Conservation (phyloP, 768 basidiomycete species). For the Rhizopogon rudus region DNA sequence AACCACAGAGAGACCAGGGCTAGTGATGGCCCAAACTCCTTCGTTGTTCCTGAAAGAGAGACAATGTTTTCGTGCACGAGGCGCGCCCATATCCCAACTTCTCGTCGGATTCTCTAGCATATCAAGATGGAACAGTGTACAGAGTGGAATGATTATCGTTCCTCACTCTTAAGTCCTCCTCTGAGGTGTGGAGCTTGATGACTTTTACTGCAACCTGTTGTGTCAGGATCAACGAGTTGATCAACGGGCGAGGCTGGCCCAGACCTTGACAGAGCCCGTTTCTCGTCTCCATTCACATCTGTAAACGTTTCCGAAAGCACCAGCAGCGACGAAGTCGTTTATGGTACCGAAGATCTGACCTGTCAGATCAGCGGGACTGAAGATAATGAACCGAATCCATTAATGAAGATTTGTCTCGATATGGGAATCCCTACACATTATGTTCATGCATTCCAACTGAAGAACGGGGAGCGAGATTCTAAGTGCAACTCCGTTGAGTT, state of each 20-base stretch:
- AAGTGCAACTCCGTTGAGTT: too few relatives aligned
- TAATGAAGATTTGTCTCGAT: too few relatives aligned
- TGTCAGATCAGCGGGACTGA: not conserved
- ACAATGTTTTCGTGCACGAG: slow-evolving; percentile 15
- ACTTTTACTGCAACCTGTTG: not conserved
- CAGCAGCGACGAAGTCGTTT: not conserved
- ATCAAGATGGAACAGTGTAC: not conserved
- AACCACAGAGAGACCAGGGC: slow-evolving; percentile 15
- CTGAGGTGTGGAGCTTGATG: not conserved
- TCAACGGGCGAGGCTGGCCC: not conserved
- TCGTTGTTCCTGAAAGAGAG: slow-evolving; percentile 8
- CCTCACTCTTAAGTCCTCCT: not conserved
- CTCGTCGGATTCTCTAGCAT: slow-evolving; percentile 10
- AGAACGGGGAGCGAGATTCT: too few relatives aligned
- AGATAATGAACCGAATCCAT: too few relatives aligned
- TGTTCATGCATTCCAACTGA: too few relatives aligned
- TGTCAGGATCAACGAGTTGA: too few relatives aligned
- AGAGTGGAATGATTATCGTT: too few relatives aligned
- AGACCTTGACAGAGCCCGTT: not conserved
- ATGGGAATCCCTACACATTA: too few relatives aligned
- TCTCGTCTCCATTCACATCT: not conserved
- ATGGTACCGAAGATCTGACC: not conserved
- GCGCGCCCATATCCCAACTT: slow-evolving; percentile 13
- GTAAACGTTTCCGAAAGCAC: not conserved
- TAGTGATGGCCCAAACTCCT: slow-evolving; percentile 8